These are phyloP conservation scores for Laguncularia racemosa DNA, from an alignment of 345 rosid species.

Conservation along the genomic window DNA sequence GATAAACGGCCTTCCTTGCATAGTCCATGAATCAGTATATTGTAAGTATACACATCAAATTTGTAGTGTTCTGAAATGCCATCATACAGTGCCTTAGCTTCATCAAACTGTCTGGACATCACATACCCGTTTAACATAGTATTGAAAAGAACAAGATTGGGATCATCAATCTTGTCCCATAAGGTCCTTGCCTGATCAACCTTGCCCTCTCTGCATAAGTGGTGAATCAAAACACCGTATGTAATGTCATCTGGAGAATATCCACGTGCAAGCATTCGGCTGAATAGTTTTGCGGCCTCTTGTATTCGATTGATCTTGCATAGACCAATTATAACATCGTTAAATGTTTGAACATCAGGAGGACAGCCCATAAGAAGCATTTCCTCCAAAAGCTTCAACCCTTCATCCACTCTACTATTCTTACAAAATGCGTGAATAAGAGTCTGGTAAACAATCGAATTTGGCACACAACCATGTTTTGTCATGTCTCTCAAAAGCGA, in stretches of 20 bases:
- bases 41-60: slow-evolving; percentile 62
- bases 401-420: slow-evolving; percentile 57
- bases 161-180: slow-evolving; percentile 32
- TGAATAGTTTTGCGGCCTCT: slow-evolving; percentile 64
- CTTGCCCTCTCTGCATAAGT: slow-evolving; percentile 48
- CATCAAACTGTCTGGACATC: slow-evolving; percentile 44
- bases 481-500: slow-evolving; percentile 76
- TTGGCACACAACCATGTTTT: slow-evolving; percentile 77
- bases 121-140: slow-evolving; percentile 70
- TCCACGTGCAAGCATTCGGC: slow-evolving; percentile 73
- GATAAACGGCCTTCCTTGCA: slow-evolving; percentile 58
- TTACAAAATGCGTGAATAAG: slow-evolving; percentile 68
- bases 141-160: slow-evolving; percentile 50
- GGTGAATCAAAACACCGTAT: slow-evolving; percentile 60
- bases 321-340: slow-evolving; percentile 58
- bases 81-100: slow-evolving; percentile 45
- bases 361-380: slow-evolving; percentile 80
- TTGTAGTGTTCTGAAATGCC: slow-evolving; percentile 27
- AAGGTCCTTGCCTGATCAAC: slow-evolving; percentile 73
- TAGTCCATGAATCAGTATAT: slow-evolving; percentile 52
- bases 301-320: slow-evolving; percentile 58
- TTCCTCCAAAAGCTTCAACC: slow-evolving; percentile 64
- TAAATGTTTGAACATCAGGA: slow-evolving; percentile 79
- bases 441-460: slow-evolving; percentile 65
- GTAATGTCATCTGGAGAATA: slow-evolving; percentile 56